These are phyloP conservation scores for Pleurostoma richardsiae DNA, from an alignment of 2,329 filamentous ascomycete genomes.

Conservation along the genomic window DNA sequence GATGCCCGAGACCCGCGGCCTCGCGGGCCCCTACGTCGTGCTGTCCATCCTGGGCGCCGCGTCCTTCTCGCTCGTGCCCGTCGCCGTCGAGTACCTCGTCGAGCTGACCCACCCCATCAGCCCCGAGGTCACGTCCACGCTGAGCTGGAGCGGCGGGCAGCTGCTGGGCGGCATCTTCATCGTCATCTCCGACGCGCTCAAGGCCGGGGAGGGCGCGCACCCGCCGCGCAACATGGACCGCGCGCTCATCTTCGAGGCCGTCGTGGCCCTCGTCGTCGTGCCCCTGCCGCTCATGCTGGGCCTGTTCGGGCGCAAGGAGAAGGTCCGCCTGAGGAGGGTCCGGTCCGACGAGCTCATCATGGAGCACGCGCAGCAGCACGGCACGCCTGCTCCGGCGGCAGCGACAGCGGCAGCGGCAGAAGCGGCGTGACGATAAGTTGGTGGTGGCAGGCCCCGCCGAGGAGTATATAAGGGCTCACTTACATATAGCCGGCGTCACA, in stretches of 20 bases:
- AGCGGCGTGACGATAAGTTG: background rate
- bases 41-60: slow-evolving; percentile 73
- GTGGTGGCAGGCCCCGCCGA: background rate
- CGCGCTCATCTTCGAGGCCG: slow-evolving; percentile 74
- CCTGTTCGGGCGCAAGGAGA: slow-evolving; percentile 56
- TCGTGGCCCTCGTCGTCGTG: slow-evolving; percentile 58
- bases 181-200: slow-evolving; percentile 72
- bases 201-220: slow-evolving; percentile 40
- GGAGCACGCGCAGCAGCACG: background rate
- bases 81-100: slow-evolving; percentile 80
- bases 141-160: slow-evolving; percentile 85
- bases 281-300: slow-evolving; percentile 68
- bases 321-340: slow-evolving; percentile 45
- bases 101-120: slow-evolving; percentile 84
- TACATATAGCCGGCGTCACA: background rate
- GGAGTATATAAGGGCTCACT: no score
- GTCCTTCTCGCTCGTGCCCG: slow-evolving; percentile 74
- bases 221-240: slow-evolving; percentile 70
- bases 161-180: slow-evolving; percentile 81
- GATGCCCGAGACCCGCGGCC: slow-evolving; percentile 58
- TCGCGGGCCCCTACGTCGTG: slow-evolving; percentile 70
- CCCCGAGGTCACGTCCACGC: slow-evolving; percentile 77
- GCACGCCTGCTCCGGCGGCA: no score
- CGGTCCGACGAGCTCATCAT: slow-evolving; percentile 27
- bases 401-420: background rate